Evolutionary conservation across 108 stramenopile genomes (phyloP), one percentile per base, ranked within the genome.

Genomic region (Aurantiochytrium sp.): DNA sequence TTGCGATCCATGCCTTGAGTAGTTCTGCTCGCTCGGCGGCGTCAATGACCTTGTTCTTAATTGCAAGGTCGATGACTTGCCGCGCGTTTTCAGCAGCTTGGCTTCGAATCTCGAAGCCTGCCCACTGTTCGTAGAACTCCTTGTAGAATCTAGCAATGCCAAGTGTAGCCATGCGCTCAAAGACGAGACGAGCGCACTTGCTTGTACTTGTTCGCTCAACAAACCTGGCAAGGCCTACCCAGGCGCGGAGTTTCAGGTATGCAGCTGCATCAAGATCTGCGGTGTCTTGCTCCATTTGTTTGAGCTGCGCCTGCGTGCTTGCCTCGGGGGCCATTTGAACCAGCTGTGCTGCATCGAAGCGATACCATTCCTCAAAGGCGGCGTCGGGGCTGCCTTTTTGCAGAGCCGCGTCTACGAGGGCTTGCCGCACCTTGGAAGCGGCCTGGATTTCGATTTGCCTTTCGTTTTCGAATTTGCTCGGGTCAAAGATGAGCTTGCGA

Each of bases 181-280:
- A 83, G 51, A 83, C 76, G 23, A 83, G n/a, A 21, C 76, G 76
- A 12, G 76, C 76, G 28, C 76, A 83, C 45, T 83, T 83, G 76
- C 23, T n/a, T 23, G 28, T 53, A 45, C 76, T 53, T 23, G 76
- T 25, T 12, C 51, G n/a, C 28, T 83, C 76, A 23, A 83, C 76
- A 23, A 53, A 83, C 25, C 28, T 47, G 19, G 76, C 76, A 3
- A 83, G 51, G 12, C 23, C 45, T 14, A 83, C 16, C 76, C 76
- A 83, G 45, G 28, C 25, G n/a, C 76, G 76, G 10, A 83, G 6
- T 35, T 83, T 83, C 43, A n/a, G 45, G 76, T 83, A 83, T 23
- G 18, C 19, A 23, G 76, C 51, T 14, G 44, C 49, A 16, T 53
- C 25, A 14, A 83, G 51, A 18, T 83, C 76, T 12, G 45, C n/a